These are phyloP conservation scores for Rhizopus microsporus DNA, from an alignment of 371 early-diverging fungal genomes.

Conservation along the genomic window DNA sequence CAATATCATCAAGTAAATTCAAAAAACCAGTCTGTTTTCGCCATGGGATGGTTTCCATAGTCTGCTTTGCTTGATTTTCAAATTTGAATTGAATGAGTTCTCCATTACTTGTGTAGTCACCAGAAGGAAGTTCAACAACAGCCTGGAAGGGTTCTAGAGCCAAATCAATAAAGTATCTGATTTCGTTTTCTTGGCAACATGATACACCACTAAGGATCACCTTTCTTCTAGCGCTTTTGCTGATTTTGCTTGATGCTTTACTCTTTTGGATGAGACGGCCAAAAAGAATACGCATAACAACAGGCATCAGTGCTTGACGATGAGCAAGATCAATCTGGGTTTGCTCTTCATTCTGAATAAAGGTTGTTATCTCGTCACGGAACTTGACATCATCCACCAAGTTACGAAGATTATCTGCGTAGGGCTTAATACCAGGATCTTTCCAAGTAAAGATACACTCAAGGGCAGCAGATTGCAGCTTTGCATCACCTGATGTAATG, in stretches of 20 bases:
- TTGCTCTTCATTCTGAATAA: conserved; percentile 64
- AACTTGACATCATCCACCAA: conserved; percentile 85
- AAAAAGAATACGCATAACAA: conserved; percentile 83
- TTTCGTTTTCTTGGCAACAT: conserved; percentile 64
- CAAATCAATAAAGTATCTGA: conserved; percentile 73
- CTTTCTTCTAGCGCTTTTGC: conserved; percentile 61
- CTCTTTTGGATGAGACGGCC: conserved; percentile 85
- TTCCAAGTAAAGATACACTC: conserved; percentile 85
- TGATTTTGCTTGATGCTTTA: conserved; percentile 61
- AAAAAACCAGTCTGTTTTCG: conserved; percentile 83
- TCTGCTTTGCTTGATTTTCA: conserved; percentile 21
- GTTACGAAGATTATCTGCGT: conserved; percentile 73
- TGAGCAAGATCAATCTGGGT: conserved; percentile 65
- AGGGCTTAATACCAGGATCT: conserved; percentile 63
- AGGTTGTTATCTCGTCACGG: conserved; percentile 83
- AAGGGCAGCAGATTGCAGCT: conserved; percentile 78
- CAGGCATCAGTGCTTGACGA: conserved; percentile 68
- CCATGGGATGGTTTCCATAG: conserved; percentile 43
- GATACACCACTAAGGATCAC: conserved; percentile 82
- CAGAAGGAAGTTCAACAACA: conserved; percentile 38
- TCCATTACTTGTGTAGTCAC: conserved; percentile 21
- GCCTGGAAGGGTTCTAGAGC: conserved; percentile 75
- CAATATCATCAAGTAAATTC: conserved; percentile 73
- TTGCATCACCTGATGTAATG: conserved; percentile 77
- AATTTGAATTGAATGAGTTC: conserved; percentile 20